phyloP scores from a whole-genome alignment of 352 stramenopile genomes.

The Globisporangium irregulare region DNA sequence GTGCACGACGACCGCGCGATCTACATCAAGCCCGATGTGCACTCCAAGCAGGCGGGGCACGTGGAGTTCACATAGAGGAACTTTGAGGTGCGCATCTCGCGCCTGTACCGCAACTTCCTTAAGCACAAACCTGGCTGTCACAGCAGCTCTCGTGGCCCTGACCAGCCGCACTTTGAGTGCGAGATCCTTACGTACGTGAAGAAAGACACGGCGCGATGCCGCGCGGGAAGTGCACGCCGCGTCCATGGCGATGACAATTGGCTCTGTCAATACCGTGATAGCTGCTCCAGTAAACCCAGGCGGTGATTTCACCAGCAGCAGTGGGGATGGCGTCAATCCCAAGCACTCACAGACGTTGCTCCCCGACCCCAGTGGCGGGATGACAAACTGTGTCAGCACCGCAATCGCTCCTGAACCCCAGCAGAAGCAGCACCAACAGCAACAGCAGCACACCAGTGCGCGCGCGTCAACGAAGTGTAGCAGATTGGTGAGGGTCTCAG shows the following conservation, averaged over 20 bases:
- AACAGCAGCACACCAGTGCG: background rate
- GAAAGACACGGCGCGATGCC: constrained; percentile 33
- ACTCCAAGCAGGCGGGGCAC: constrained; percentile 82
- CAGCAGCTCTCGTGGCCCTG: background rate
- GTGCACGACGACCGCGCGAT: constrained; percentile 60
- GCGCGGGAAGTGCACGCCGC: background rate
- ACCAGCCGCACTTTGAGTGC: constrained; percentile 48
- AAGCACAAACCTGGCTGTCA: constrained; percentile 47
- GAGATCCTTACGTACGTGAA: constrained; percentile 74
- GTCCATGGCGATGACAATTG: background rate
- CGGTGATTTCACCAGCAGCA: background rate
- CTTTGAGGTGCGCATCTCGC: constrained; percentile 66
- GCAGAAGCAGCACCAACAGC: background rate
- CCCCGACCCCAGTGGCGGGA: background rate
- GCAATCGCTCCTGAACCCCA: background rate
- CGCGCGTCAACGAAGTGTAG: too few species aligned
- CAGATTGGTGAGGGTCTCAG: too few species aligned
- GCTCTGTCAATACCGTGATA: background rate
- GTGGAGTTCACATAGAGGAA: constrained; percentile 61
- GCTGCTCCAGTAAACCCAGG: background rate
- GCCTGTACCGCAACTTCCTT: constrained; percentile 77
- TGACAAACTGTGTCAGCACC: background rate
- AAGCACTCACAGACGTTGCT: constrained; percentile 1
- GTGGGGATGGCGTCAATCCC: background rate
- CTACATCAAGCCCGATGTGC: constrained; percentile 74